These are phyloP conservation scores for Claviceps digitariae DNA, from an alignment of 2,329 filamentous ascomycete species.

Conservation along the genomic window DNA sequence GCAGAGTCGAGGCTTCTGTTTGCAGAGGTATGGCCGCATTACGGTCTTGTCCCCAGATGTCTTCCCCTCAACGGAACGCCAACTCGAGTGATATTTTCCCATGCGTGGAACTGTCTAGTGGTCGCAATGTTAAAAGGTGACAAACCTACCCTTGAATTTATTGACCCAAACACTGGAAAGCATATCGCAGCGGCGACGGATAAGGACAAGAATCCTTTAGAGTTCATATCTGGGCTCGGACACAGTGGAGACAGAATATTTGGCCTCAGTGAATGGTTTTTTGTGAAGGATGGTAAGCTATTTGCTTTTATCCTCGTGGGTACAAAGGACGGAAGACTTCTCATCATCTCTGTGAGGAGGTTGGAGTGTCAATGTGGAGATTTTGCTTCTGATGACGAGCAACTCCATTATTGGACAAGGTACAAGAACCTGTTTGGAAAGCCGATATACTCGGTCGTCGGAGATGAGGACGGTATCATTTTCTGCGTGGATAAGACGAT, in stretches of 20 bases:
- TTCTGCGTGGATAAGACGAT: conserved; percentile 40
- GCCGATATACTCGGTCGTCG: conserved; percentile 42
- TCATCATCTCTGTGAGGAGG: conserved; percentile 38
- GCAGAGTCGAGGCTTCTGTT: conserved; percentile 37
- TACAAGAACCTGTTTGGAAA: conserved; percentile 30
- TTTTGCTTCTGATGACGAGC: conserved; percentile 7
- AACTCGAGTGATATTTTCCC: conserved; percentile 40
- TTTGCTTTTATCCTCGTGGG: conserved; percentile 52
- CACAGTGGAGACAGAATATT: conserved; percentile 44
- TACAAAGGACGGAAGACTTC: conserved; percentile 38
- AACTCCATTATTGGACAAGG: conserved; percentile 39
- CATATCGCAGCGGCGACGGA: conserved; percentile 35
- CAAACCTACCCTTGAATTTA: conserved; percentile 37
- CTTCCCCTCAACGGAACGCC: conserved; percentile 35
- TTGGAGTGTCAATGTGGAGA: conserved; percentile 8
- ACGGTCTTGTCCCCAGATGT: conserved; percentile 34
- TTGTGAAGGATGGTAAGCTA: conserved; percentile 38
- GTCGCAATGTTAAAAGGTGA: conserved; percentile 33
- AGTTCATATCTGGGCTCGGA: conserved; percentile 43
- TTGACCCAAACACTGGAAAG: conserved; percentile 40
- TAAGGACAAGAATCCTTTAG: conserved; percentile 25
- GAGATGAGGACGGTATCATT: conserved; percentile 42
- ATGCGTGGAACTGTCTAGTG: conserved; percentile 36
- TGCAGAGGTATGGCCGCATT: conserved; percentile 33
- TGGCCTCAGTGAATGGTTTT: conserved; percentile 50